A percentile compares a stretch with the other conserved stretches of the same genome.
Conservation (phyloP, 192 early-diverging fungal species). For the Gonapodya sp. region DNA sequence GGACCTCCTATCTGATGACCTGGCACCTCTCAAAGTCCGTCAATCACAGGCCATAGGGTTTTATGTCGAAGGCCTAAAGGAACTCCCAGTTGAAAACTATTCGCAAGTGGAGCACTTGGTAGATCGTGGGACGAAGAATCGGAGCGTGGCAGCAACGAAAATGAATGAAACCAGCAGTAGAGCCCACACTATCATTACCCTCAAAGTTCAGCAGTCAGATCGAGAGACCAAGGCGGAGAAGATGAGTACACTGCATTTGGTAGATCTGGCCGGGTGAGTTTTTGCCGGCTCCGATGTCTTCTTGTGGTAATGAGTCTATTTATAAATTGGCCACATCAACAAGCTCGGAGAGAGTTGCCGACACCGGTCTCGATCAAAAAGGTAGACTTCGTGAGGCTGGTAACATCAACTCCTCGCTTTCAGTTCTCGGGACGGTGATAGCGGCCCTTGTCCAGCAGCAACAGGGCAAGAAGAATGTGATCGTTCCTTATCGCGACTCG, state of each 20-base stretch:
- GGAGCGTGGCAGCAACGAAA: conserved; percentile 13
- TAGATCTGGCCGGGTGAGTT: background rate
- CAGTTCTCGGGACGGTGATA: background rate
- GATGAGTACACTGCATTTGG: background rate
- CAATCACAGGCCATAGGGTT: background rate
- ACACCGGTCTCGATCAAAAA: background rate
- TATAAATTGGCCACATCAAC: background rate
- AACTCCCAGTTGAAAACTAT: background rate
- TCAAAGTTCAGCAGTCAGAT: conserved; percentile 9
- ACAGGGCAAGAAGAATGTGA: background rate
- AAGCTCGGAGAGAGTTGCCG: background rate
- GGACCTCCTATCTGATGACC: background rate
- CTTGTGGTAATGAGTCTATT: background rate
- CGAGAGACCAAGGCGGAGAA: conserved; percentile 8
- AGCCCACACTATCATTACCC: conserved; percentile 8
- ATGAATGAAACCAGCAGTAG: conserved; percentile 10
- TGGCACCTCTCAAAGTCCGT: background rate
- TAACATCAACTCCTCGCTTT: background rate
- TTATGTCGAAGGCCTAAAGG: background rate
- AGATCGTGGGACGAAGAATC: conserved; percentile 11
- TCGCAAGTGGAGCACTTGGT: conserved; percentile 1
- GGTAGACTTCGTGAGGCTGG: background rate
- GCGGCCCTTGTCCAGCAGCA: background rate
- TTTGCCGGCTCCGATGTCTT: background rate
- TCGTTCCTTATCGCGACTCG: conserved; percentile 6